Percentiles rank a stretch among this genome's conserved stretches.
These are phyloP conservation scores for Microdochium paspali DNA, from an alignment of 2,329 filamentous ascomycete species.

Conservation along the genomic window DNA sequence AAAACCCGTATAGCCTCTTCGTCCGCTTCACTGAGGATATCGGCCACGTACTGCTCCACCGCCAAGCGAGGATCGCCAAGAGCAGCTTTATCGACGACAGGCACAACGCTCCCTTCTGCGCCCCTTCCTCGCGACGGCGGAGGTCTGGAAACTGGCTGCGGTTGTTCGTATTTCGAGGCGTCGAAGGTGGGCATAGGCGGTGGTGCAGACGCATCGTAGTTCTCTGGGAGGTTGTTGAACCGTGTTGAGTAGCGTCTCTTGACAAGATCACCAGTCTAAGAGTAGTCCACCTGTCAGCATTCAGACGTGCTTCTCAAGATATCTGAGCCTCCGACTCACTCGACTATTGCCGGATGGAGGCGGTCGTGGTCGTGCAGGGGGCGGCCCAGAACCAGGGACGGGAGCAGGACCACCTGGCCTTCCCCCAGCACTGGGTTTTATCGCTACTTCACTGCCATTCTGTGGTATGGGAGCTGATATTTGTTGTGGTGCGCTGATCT, in stretches of 20 bases:
- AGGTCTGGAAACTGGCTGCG: constrained; percentile 32
- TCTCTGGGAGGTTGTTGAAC: constrained; percentile 68
- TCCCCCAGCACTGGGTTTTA: constrained; percentile 23
- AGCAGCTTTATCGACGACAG: constrained; percentile 66
- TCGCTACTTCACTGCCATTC: constrained; percentile 26
- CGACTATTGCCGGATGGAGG: constrained; percentile 46
- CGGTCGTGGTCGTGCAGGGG: constrained; percentile 31
- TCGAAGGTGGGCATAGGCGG: constrained; percentile 54
- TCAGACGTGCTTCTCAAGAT: background rate
- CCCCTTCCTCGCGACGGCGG: constrained; percentile 42
- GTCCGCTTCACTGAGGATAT: constrained; percentile 71
- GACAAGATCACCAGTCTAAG: constrained; percentile 68
- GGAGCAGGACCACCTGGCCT: constrained; percentile 17
- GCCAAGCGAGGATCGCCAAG: constrained; percentile 71
- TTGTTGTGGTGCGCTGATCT: constrained; percentile 53
- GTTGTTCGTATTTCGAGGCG: constrained; percentile 41
- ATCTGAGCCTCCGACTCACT: constrained; percentile 24
- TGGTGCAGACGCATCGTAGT: constrained; percentile 60
- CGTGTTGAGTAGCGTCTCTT: constrained; percentile 91
- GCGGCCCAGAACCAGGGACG: constrained; percentile 10
- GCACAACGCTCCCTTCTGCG: constrained; percentile 37
- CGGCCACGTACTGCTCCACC: constrained; percentile 70
- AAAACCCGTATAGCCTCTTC: constrained; percentile 81
- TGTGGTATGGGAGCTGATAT: constrained; percentile 53
- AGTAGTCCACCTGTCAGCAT: constrained; percentile 11